These are phyloP conservation scores for Aspergillus ustus DNA, from an alignment of 2,329 filamentous ascomycete species.

Conservation along the genomic window DNA sequence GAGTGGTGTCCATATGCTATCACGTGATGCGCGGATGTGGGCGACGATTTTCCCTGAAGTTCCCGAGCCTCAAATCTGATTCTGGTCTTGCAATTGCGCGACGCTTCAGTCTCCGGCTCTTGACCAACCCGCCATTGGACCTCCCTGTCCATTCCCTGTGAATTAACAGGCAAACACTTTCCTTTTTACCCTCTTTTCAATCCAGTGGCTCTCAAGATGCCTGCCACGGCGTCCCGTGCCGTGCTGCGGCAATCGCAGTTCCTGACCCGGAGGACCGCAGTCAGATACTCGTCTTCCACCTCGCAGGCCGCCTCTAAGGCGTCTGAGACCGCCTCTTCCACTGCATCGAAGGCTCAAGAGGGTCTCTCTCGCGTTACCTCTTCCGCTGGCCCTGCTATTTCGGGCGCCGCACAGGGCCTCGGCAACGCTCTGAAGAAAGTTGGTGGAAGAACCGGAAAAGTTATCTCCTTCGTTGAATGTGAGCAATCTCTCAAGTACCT, in stretches of 20 bases:
- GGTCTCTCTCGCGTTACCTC: conserved; percentile 81
- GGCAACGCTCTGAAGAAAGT: conserved; percentile 72
- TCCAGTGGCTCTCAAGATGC: conserved; percentile 45
- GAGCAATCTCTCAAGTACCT: conserved; percentile 47
- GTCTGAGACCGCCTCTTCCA: conserved; percentile 47
- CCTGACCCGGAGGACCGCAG: conserved; percentile 50
- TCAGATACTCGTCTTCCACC: conserved; percentile 54
- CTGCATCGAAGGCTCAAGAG: conserved; percentile 70
- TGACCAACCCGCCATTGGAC: conserved; percentile 47
- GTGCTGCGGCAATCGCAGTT: conserved; percentile 54
- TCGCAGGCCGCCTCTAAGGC: conserved; percentile 52
- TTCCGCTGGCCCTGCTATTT: conserved; percentile 77
- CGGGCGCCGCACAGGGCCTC: conserved; percentile 71
- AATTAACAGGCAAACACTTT: conserved; percentile 34
- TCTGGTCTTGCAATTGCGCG: conserved; percentile 43
- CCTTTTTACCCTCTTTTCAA: conserved; percentile 30
- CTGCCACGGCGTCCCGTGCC: conserved; percentile 49
- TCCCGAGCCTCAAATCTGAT: conserved; percentile 47
- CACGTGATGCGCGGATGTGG: conserved; percentile 25
- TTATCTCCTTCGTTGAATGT: conserved; percentile 86
- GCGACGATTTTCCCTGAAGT: conserved; percentile 43
- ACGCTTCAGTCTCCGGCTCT: conserved; percentile 34
- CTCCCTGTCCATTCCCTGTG: conserved; percentile 36
- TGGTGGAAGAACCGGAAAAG: conserved; percentile 79
- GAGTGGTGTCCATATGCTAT: background rate